These are phyloP conservation scores for Cladophialophora bantiana DNA, from an alignment of 2,329 filamentous ascomycete species.

Conservation along the genomic window DNA sequence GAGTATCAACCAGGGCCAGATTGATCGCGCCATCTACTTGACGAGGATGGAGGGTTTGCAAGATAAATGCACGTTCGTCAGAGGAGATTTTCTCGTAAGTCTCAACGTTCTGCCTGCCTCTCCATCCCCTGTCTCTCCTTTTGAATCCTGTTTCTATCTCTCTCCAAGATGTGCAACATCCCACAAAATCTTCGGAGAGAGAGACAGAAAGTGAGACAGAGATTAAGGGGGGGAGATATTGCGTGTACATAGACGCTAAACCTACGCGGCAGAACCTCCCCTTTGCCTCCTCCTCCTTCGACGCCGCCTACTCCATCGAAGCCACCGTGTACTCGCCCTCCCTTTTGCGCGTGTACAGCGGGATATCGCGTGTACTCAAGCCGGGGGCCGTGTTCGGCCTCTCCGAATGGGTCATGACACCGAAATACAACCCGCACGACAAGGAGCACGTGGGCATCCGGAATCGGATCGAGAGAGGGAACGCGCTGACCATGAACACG, in stretches of 20 bases:
- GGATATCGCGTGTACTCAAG: conserved; percentile 44
- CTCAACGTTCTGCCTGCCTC: no score
- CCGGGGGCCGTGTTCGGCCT: conserved; percentile 42
- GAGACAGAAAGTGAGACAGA: no score
- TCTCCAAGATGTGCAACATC: not conserved
- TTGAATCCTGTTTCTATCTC: not conserved
- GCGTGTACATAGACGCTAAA: not conserved
- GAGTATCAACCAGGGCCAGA: conserved; percentile 43
- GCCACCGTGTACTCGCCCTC: conserved; percentile 44
- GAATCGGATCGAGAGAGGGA: conserved; percentile 43
- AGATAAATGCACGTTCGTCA: conserved; percentile 37
- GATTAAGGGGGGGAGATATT: not conserved
- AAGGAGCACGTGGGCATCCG: conserved; percentile 40
- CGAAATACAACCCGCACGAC: conserved; percentile 40
- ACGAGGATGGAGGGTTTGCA: conserved; percentile 30
- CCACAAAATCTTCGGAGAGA: not conserved
- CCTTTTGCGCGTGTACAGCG: conserved; percentile 41
- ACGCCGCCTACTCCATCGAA: conserved; percentile 45
- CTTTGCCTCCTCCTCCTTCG: conserved; percentile 42
- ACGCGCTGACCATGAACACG: conserved; percentile 42
- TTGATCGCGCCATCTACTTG: conserved; percentile 40
- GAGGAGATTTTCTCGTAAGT: conserved; percentile 42
- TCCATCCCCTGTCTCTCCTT: not conserved
- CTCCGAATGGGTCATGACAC: conserved; percentile 45
- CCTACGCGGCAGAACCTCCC: conserved; percentile 29